Percentiles rank a stretch among this genome's conserved stretches.
Conservation (phyloP, 139 green algal genomes). For the Chlamydomonas sp. region DNA sequence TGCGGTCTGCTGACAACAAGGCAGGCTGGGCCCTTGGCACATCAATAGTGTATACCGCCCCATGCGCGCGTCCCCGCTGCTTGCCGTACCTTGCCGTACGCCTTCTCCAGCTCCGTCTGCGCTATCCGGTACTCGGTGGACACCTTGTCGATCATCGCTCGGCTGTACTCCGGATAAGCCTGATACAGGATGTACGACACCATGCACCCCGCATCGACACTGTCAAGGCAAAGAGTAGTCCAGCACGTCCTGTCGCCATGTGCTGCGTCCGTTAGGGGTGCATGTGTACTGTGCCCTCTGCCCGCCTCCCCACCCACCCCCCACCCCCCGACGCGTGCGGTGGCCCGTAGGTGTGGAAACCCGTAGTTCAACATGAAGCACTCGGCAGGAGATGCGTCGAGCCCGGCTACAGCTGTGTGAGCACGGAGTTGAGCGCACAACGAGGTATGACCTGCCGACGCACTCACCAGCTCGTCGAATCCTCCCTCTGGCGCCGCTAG, state of each 20-base stretch:
- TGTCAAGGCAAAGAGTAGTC: no score
- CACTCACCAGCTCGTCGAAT: conserved; percentile 73
- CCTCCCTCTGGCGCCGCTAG: conserved; percentile 72
- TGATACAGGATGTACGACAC: conserved; percentile 17
- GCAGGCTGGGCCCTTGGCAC: neutral
- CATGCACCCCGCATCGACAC: no score
- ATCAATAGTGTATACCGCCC: neutral
- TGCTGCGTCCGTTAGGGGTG: neutral
- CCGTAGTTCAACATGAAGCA: no score
- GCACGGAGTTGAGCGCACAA: neutral
- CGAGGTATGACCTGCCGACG: neutral
- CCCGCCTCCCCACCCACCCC: neutral
- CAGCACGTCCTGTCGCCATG: neutral
- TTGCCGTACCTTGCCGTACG: conserved; percentile 68
- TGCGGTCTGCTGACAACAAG: neutral
- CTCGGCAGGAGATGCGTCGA: no score
- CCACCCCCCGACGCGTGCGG: no score
- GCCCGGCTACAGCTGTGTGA: neutral
- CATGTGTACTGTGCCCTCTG: neutral
- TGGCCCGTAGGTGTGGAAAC: no score
- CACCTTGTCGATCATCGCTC: conserved; percentile 62
- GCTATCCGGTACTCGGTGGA: conserved; percentile 51
- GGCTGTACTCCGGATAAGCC: conserved; percentile 81
- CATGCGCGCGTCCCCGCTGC: neutral
- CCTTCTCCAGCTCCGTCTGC: conserved; percentile 64